Evolutionary conservation across 768 basidiomycete genomes (phyloP), one percentile per base, ranked within the genome.

Genomic region (Lactarius vividus): DNA sequence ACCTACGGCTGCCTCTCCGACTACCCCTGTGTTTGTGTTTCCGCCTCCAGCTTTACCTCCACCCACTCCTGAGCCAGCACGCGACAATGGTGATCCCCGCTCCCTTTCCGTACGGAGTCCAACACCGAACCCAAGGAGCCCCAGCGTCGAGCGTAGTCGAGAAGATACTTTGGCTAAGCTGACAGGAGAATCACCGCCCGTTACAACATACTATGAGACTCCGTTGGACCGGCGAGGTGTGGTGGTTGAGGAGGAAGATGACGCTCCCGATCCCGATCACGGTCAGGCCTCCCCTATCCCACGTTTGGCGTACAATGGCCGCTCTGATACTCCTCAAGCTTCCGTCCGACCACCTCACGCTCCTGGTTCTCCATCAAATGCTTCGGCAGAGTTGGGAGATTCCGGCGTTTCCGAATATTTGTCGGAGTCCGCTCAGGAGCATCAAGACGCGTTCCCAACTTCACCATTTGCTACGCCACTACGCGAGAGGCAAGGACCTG

Each of bases 381-480:
- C 75, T 10, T 82, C 85, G 8, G 75, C 80, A 26, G 81, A 84
- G 58, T 82, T 81, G 29, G 75, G 77, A 13, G 78, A 73, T n/a
- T 71, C 79, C 20, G 79, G 79, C 49, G 81, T 86, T 13, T 84
- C 88, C 4, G 70, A 84, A 31, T 86, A 82, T 65, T 62, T 81
- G 62, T 78, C 76, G 72, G 63, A 81, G 76, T 66, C 73, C 31
- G 78, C 81, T 6, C 80, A 83, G 18, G 84, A 85, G 31, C 80
- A 83, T 65, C 83, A 83, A 64, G 89, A 90, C 59, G 62, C 75
- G 16, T 86, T 87, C 75, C 84, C 87, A 7, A 84, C 80, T 33
- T 92, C 88, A 73, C 89, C 91, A 16, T 91, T 91, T 71, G 83
- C 83, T 13, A 86, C 85, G 3, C 91, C 89, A 0, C 73, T 89